Conservation (phyloP, 2,329 filamentous ascomycete species). For the Nemania sp. region DNA sequence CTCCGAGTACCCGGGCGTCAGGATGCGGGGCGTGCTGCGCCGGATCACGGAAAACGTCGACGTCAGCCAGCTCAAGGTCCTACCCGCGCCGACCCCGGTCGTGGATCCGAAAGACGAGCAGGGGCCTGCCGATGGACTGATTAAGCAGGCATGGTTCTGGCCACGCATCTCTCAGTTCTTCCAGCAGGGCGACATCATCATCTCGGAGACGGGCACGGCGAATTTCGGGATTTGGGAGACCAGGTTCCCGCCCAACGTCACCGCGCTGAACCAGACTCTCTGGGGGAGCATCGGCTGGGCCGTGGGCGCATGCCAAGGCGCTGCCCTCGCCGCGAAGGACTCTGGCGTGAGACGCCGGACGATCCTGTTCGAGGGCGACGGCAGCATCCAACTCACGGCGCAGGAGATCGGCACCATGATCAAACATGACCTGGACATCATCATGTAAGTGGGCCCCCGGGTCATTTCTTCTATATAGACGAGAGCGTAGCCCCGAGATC, state of each 20-base stretch:
- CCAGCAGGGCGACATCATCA: conserved; percentile 72
- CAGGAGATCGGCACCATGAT: conserved; percentile 88
- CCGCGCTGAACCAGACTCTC: conserved; percentile 77
- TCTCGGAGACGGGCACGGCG: conserved; percentile 86
- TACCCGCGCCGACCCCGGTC: conserved; percentile 56
- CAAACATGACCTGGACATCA: conserved; percentile 72
- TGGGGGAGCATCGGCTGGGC: conserved; percentile 70
- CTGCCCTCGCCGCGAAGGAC: conserved; percentile 76
- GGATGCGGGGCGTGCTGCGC: conserved; percentile 77
- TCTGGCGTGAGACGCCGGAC: conserved; percentile 61
- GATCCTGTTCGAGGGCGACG: conserved; percentile 87
- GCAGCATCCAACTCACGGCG: conserved; percentile 81
- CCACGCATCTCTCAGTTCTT: conserved; percentile 75
- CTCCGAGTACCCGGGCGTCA: conserved; percentile 76
- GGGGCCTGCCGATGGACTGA: conserved; percentile 45
- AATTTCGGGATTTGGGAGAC: conserved; percentile 91
- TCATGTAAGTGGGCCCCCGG: conserved; percentile 61
- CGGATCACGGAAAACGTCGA: conserved; percentile 68
- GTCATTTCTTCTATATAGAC: too few species aligned
- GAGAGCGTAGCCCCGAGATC: neutral
- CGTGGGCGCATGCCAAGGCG: conserved; percentile 63
- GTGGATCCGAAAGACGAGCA: conserved; percentile 49
- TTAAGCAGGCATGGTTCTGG: conserved; percentile 79
- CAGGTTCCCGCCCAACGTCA: conserved; percentile 76
- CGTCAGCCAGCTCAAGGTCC: conserved; percentile 59